phyloP scores from a whole-genome alignment of 2,329 filamentous ascomycete species.

The Cercospora sesami region DNA sequence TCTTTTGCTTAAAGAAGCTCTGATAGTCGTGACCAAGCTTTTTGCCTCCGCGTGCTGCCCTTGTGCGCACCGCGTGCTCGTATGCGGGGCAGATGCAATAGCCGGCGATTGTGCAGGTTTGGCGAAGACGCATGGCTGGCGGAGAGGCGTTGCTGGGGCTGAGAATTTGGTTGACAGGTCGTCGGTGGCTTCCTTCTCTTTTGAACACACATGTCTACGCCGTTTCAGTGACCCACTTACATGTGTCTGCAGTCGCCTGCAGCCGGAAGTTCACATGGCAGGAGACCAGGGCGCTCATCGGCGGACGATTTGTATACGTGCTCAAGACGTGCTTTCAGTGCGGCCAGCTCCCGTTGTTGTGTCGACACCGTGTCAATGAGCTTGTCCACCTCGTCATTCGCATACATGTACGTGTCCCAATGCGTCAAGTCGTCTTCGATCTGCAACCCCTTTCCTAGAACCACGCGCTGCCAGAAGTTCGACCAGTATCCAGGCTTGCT shows the following conservation, averaged over 20 bases:
- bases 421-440: background rate
- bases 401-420: background rate
- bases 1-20: slow-evolving; percentile 11
- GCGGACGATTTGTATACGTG: background rate
- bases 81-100: slow-evolving; percentile 3
- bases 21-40: slow-evolving; percentile 14
- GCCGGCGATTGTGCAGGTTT: slow-evolving; percentile 3
- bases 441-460: background rate
- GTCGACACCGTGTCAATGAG: background rate
- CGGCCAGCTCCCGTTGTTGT: background rate
- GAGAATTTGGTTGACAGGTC: background rate
- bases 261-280: too few species aligned
- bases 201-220: too few species aligned
- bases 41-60: slow-evolving; percentile 9
- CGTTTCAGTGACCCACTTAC: too few species aligned
- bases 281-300: too few species aligned
- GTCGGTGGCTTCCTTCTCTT: background rate
- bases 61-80: slow-evolving; percentile 1
- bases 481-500: background rate
- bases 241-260: too few species aligned
- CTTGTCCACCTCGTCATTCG: background rate
- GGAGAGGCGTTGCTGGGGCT: background rate
- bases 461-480: background rate
- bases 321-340: background rate
- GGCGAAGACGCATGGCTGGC: background rate